Conservation (phyloP, 148 eudicot genomes). For the Fagopyrum homotropicum region DNA sequence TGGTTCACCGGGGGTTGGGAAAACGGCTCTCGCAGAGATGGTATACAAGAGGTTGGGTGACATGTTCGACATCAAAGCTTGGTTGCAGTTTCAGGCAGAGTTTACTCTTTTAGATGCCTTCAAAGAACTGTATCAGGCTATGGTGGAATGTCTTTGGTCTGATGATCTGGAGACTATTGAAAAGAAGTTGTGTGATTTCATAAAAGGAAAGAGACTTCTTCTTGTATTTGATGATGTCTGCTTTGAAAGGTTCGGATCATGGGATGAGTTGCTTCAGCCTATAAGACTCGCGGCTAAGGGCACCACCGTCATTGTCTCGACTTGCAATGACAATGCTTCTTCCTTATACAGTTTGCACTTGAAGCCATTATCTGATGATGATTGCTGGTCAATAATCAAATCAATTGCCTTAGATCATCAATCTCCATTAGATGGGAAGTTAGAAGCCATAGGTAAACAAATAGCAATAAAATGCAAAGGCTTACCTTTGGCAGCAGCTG, state of each 20-base stretch:
- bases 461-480: slow-evolving; percentile 24
- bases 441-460: slow-evolving; percentile 18
- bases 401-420: slow-evolving; percentile 15
- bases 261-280: slow-evolving; percentile 15
- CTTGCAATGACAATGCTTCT: slow-evolving; percentile 17
- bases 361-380: slow-evolving; percentile 17
- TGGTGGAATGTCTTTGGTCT: neutral
- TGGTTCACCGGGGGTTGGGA: slow-evolving; percentile 7
- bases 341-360: slow-evolving; percentile 11
- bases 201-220: neutral
- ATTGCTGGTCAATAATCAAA: slow-evolving; percentile 22
- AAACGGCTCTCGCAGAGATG: neutral
- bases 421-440: neutral
- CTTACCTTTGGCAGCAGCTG: slow-evolving; percentile 26
- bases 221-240: slow-evolving; percentile 11
- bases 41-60: neutral
- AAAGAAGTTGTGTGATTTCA: slow-evolving; percentile 2
- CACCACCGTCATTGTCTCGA: slow-evolving; percentile 29
- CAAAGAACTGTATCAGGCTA: neutral
- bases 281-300: slow-evolving; percentile 19
- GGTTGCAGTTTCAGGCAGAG: neutral
- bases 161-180: neutral
- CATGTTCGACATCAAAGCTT: neutral
- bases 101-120: neutral
- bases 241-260: neutral